These are phyloP conservation scores for Carnegiea gigantea DNA, from an alignment of 179 eudicot species.

Conservation along the genomic window DNA sequence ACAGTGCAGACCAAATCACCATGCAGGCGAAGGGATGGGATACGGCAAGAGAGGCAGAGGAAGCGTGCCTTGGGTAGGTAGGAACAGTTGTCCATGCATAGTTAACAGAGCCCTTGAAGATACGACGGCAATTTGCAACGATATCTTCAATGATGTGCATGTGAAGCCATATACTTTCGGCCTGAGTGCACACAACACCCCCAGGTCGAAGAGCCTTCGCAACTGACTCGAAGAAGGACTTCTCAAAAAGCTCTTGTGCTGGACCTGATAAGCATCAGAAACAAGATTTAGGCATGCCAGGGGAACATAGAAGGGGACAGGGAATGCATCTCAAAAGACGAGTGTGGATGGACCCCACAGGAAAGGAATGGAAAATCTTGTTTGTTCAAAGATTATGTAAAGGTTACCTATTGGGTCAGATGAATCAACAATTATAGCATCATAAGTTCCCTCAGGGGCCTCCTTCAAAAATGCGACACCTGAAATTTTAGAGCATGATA, in stretches of 20 bases:
- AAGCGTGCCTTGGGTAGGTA: constrained; percentile 81
- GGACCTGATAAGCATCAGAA: constrained; percentile 54
- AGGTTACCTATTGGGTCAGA: constrained; percentile 83
- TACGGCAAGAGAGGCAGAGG: neutral
- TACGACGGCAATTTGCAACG: constrained; percentile 80
- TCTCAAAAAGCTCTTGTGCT: constrained; percentile 96
- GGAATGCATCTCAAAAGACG: neutral
- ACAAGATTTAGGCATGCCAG: neutral
- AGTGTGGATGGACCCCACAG: too few relatives aligned
- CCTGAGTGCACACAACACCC: constrained; percentile 95
- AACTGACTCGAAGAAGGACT: constrained; percentile 83
- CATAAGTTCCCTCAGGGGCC: constrained; percentile 78
- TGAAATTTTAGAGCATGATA: constrained; percentile 24
- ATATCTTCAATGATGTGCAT: constrained; percentile 98
- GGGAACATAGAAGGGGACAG: neutral
- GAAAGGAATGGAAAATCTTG: neutral
- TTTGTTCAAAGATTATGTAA: neutral
- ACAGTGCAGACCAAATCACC: too few relatives aligned
- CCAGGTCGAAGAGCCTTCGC: constrained; percentile 98
- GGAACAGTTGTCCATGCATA: constrained; percentile 99
- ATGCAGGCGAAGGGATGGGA: neutral
- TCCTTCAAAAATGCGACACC: constrained; percentile 89
- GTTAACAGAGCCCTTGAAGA: constrained; percentile 93
- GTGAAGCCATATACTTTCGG: constrained; percentile 99
- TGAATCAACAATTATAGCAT: constrained; percentile 89